phyloP scores from a whole-genome alignment of 2,329 filamentous ascomycete species.

The Alternaria tenuissima region DNA sequence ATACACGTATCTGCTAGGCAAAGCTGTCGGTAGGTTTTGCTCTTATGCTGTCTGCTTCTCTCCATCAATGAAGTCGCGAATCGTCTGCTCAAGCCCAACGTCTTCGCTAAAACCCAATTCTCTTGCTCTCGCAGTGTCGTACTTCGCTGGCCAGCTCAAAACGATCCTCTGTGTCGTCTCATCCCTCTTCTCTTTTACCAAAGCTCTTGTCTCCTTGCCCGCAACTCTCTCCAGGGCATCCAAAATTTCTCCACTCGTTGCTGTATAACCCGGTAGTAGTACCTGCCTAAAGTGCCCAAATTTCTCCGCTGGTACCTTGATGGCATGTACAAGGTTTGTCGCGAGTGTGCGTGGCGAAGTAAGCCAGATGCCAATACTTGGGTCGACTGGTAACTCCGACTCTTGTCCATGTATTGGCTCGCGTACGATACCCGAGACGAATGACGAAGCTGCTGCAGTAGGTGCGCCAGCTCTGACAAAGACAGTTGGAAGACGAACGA shows the following conservation, averaged over 20 bases:
- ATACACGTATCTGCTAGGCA: not conserved
- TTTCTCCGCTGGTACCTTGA: conserved; percentile 59
- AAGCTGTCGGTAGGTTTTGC: not conserved
- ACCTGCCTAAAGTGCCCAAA: conserved; percentile 63
- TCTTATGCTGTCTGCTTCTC: conserved; percentile 29
- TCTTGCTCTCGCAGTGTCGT: conserved; percentile 64
- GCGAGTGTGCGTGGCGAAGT: conserved; percentile 64
- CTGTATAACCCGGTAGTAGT: conserved; percentile 62
- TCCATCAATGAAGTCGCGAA: conserved; percentile 54
- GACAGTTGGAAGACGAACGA: conserved; percentile 68
- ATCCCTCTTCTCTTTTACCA: conserved; percentile 63
- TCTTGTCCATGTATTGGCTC: conserved; percentile 67
- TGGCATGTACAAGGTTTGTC: conserved; percentile 62
- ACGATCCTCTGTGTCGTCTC: conserved; percentile 62
- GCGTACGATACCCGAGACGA: conserved; percentile 70
- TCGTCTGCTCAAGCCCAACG: conserved; percentile 57
- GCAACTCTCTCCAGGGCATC: conserved; percentile 64
- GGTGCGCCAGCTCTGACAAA: conserved; percentile 68
- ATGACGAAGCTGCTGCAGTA: conserved; percentile 68
- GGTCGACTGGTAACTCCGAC: conserved; percentile 60
- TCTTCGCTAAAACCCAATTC: conserved; percentile 62
- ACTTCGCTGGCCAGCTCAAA: conserved; percentile 64
- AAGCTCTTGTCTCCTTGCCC: conserved; percentile 60
- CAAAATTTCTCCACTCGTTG: conserved; percentile 65
- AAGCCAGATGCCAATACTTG: conserved; percentile 65